Conservation (phyloP, 192 early-diverging fungal species). For the Entomortierella parvispora region DNA sequence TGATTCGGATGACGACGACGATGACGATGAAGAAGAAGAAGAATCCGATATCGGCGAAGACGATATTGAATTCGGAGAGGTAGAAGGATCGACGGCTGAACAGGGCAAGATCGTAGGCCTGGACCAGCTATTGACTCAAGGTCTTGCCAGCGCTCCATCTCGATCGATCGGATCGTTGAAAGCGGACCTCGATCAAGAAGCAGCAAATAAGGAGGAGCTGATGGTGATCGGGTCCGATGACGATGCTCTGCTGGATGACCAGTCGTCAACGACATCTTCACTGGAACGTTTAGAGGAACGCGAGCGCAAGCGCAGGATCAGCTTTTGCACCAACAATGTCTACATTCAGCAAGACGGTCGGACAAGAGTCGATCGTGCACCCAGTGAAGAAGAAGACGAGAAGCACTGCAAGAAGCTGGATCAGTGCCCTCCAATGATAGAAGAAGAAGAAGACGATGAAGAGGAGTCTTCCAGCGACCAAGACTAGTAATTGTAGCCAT, state of each 20-base stretch:
- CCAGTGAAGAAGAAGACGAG: background rate
- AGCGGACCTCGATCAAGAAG: constrained; percentile 17
- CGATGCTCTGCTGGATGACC: constrained; percentile 25
- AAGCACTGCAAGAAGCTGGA: constrained; percentile 10
- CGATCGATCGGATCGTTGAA: constrained; percentile 20
- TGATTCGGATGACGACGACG: constrained; percentile 5
- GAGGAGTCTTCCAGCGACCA: constrained; percentile 12
- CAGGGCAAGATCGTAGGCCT: constrained; percentile 28
- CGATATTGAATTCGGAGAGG: background rate
- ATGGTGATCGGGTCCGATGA: constrained; percentile 44
- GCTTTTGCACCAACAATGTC: constrained; percentile 49
- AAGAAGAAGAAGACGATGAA: constrained; percentile 5
- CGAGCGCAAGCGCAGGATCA: constrained; percentile 48
- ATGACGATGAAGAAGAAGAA: constrained; percentile 17
- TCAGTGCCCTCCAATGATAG: constrained; percentile 8
- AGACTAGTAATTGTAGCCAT: background rate
- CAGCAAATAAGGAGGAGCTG: constrained; percentile 16
- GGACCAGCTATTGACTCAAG: background rate
- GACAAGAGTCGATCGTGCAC: constrained; percentile 1
- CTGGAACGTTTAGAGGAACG: constrained; percentile 41
- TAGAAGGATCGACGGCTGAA: background rate
- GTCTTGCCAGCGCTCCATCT: constrained; percentile 2
- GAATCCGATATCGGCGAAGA: constrained; percentile 11
- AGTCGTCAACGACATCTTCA: constrained; percentile 25
- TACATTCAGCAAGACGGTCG: constrained; percentile 27